Percentiles rank a stretch among this genome's conserved stretches.
phyloP scores from a whole-genome alignment of 225 moss, liverwort and hornwort species.

The Pleurozium schreberi region DNA sequence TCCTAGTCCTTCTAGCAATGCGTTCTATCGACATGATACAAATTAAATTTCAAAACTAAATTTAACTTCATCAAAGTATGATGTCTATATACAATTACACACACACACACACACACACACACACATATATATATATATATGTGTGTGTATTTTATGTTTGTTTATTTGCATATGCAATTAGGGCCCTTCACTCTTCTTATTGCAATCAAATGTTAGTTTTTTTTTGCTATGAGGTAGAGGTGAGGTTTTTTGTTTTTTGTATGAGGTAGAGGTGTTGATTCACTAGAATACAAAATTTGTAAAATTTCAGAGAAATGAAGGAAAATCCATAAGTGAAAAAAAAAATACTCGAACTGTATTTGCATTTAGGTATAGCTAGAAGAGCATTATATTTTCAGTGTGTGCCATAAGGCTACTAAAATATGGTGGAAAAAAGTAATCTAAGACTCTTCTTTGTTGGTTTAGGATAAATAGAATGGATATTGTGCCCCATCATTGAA shows the following conservation, averaged over 20 bases:
- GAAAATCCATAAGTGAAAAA: background rate
- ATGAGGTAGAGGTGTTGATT: background rate
- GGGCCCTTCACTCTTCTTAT: background rate
- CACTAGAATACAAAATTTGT: background rate
- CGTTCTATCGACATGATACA: background rate
- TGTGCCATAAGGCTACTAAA: background rate
- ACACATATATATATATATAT: too few species aligned
- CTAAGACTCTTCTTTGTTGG: background rate
- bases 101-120: too few species aligned
- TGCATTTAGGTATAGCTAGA: background rate
- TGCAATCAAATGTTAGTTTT: background rate
- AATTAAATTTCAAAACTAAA: background rate
- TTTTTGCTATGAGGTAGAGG: accelerated
- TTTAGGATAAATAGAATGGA: background rate
- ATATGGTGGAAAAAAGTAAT: background rate
- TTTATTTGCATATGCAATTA: background rate
- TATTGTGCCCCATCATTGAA: background rate
- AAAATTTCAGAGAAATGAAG: background rate
- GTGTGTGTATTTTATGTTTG: too few species aligned
- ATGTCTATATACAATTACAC: too few species aligned
- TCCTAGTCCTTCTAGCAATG: background rate
- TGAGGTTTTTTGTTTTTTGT: background rate
- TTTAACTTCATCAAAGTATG: background rate
- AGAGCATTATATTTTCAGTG: background rate
- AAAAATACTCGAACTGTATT: background rate